Evolutionary conservation across 148 eudicot genomes (phyloP), one percentile per base, ranked within the genome.

Genomic region (Silene latifolia): DNA sequence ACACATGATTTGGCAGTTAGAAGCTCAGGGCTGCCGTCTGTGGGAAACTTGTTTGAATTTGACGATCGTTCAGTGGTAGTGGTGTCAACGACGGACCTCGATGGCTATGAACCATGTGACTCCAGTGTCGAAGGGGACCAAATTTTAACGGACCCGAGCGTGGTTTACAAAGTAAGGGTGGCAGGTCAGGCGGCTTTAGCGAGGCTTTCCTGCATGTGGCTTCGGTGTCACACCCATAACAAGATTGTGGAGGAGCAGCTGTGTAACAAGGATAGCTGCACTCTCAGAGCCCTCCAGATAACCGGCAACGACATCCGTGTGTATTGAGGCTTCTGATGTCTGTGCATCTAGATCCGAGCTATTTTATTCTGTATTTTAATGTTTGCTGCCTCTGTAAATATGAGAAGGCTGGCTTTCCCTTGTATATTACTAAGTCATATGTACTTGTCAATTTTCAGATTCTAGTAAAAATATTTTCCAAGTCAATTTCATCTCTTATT

Each of bases 21-120:
- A 81, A 80, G 70, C 58, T 78, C 75, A 27, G 78, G 69, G n/a
- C 67, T 74, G 48, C 74, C 85, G 0, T 71, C 82, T 21, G 54
- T 48, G 47, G 67, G 74, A 32, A 83, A 83, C 76, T 62, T 89
- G 32, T 71, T 83, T 67, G 80, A 87, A 71, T 88, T 91, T 76
- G 98, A 91, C 68, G 91, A 91, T 76, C 77, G 89, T 72, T 86
- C 94, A 7, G 85, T 89, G 47, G 97, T 91, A 64, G 82, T 89
- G 19, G 86, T 91, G 71, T 83, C 98, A 1, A 67, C 84, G 67
- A 81, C 86, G 9, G 98, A 93, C 78, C 79, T 89, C 18, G 86
- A 87, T 72, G 97, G 94, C 19, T 93, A 91, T 61, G 84, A 83
- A 42, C 65, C 78, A 20, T 72, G 69, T 60, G 42, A 81, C 60